Conservation (phyloP, 768 basidiomycete genomes). For the Mycena metata region DNA sequence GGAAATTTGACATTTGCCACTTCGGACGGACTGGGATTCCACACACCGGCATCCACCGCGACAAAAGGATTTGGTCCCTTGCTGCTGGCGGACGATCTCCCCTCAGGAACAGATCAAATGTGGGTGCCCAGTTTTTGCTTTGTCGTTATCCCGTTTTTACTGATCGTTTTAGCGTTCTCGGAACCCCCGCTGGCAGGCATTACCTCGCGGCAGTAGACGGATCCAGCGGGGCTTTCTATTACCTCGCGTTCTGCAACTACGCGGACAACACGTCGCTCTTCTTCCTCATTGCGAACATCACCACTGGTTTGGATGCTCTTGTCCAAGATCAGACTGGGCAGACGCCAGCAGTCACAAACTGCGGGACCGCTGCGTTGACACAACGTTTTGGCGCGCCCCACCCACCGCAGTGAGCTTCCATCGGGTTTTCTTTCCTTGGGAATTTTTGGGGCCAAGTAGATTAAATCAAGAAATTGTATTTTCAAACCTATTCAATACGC, state of each 20-base stretch:
- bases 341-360: too few relatives aligned
- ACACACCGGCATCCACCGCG: constrained; percentile 2
- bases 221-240: too few relatives aligned
- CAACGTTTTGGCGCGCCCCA: too few relatives aligned
- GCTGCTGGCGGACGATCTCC: constrained; percentile 1
- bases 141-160: not conserved
- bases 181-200: constrained; percentile 8
- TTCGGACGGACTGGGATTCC: constrained; percentile 6
- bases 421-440: too few relatives aligned
- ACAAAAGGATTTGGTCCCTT: constrained; percentile 7
- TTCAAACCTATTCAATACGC: too few relatives aligned
- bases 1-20: constrained; percentile 6
- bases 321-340: too few relatives aligned
- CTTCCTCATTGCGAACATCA: too few relatives aligned
- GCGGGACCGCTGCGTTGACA: too few relatives aligned
- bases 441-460: constrained; percentile 1
- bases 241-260: too few relatives aligned
- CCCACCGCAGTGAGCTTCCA: too few relatives aligned
- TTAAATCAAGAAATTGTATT: constrained; percentile 2
- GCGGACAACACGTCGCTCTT: too few relatives aligned
- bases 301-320: too few relatives aligned
- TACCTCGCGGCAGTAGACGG: constrained; percentile 8
- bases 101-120: constrained; percentile 9
- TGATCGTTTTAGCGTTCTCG: constrained; percentile 4
- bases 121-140: constrained; percentile 5